Conservation (phyloP, 2,329 filamentous ascomycete species). For the Penicillium sclerotiorum region DNA sequence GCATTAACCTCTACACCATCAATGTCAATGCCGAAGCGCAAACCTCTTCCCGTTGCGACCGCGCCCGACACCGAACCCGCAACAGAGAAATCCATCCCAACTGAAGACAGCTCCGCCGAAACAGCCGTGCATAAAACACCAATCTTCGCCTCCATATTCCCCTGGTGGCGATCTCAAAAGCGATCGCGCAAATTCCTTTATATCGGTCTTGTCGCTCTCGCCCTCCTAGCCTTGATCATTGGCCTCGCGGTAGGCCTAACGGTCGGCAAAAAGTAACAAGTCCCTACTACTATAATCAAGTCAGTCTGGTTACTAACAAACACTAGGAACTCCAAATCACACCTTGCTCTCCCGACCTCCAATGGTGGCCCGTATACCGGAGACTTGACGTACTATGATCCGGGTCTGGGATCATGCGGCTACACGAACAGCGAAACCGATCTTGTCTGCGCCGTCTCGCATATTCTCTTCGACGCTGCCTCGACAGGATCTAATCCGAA, state of each 20-base stretch:
- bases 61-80: neutral
- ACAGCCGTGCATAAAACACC: neutral
- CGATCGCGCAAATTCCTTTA: slow-evolving; percentile 23
- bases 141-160: neutral
- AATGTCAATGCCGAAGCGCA: slow-evolving; percentile 17
- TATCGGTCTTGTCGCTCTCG: slow-evolving; percentile 13
- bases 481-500: slow-evolving; percentile 60
- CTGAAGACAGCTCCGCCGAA: neutral
- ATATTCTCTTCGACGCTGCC: slow-evolving; percentile 66
- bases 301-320: neutral
- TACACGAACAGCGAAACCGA: slow-evolving; percentile 57
- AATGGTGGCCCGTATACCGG: slow-evolving; percentile 58
- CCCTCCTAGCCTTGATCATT: slow-evolving; percentile 25
- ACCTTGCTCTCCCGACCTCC: slow-evolving; percentile 32
- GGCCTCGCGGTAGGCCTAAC: slow-evolving; percentile 31
- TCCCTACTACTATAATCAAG: neutral
- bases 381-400: slow-evolving; percentile 70
- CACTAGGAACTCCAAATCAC: slow-evolving; percentile 8
- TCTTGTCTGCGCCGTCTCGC: slow-evolving; percentile 67
- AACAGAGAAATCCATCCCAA: neutral
- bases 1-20: neutral
- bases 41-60: slow-evolving; percentile 10
- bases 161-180: slow-evolving; percentile 14
- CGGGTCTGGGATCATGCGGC: slow-evolving; percentile 71
- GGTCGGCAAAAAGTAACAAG: slow-evolving; percentile 21